phyloP scores from a whole-genome alignment of 331 rosid genomes.

The Acacia concinna region DNA sequence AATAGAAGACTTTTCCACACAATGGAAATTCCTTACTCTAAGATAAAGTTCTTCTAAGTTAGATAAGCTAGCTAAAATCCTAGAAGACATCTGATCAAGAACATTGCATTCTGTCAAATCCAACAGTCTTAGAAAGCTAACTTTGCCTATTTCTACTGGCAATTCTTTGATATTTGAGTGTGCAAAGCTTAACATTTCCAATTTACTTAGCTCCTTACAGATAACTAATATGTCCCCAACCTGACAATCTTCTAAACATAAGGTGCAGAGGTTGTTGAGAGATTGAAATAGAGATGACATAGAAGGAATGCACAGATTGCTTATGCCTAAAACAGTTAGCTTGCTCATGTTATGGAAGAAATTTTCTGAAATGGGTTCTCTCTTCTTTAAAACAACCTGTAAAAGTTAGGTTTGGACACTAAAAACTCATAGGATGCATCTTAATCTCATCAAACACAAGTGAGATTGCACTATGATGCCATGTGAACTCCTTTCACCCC shows the following conservation, averaged over 20 bases:
- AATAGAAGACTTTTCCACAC: neutral
- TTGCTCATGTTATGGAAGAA: slow-evolving; percentile 12
- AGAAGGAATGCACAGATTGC: slow-evolving; percentile 13
- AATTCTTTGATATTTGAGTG: slow-evolving; percentile 7
- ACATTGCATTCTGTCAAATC: slow-evolving; percentile 25
- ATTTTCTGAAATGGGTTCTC: neutral
- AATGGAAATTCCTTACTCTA: neutral
- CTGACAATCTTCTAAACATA: slow-evolving; percentile 26
- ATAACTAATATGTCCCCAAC: slow-evolving; percentile 13
- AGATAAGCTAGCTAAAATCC: slow-evolving; percentile 25
- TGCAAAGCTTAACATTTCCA: slow-evolving; percentile 29
- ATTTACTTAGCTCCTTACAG: slow-evolving; percentile 25
- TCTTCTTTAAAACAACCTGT: neutral
- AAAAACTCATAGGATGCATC: neutral
- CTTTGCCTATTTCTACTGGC: slow-evolving; percentile 30
- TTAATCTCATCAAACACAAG: neutral
- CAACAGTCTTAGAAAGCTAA: slow-evolving; percentile 20
- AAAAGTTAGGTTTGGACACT: slow-evolving; percentile 28
- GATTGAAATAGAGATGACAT: neutral
- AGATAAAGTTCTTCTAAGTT: slow-evolving; percentile 43
- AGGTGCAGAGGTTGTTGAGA: slow-evolving; percentile 9
- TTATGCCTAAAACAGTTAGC: slow-evolving; percentile 30
- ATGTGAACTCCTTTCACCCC: neutral
- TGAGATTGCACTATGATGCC: neutral
- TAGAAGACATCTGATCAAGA: neutral